phyloP scores from a whole-genome alignment of 2,329 filamentous ascomycete species.

The Nigrospora osmanthi region DNA sequence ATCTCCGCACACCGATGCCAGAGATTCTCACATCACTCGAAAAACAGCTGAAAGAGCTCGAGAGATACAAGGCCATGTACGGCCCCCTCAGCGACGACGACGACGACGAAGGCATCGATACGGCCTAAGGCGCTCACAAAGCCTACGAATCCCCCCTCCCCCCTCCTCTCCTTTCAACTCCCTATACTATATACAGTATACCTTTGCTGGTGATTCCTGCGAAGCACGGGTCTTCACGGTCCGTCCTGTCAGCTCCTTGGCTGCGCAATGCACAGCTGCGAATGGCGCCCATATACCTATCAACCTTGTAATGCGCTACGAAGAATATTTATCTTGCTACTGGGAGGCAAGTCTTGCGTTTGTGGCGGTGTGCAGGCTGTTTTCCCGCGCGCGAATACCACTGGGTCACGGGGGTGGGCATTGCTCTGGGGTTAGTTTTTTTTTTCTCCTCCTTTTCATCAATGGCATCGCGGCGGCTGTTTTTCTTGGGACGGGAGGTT shows the following conservation, averaged over 20 bases:
- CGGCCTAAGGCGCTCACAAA: slow-evolving; percentile 21
- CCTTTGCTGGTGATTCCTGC: too few species aligned
- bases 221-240: too few species aligned
- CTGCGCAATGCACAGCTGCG: too few species aligned
- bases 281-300: slow-evolving; percentile 3
- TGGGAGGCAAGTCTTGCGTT: slow-evolving; percentile 1
- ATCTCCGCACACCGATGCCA: slow-evolving; percentile 71
- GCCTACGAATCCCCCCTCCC: background rate
- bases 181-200: too few species aligned
- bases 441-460: too few species aligned
- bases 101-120: slow-evolving; percentile 25
- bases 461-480: too few species aligned
- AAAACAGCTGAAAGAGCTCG: slow-evolving; percentile 55
- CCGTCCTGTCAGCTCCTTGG: too few species aligned
- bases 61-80: slow-evolving; percentile 48
- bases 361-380: background rate
- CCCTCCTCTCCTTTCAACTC: background rate
- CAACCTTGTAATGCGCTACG: slow-evolving; percentile 6
- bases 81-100: slow-evolving; percentile 30
- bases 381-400: background rate
- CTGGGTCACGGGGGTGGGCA: background rate
- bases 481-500: too few species aligned
- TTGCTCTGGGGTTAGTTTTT: too few species aligned
- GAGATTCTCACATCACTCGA: slow-evolving; percentile 59
- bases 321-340: background rate